Percentiles rank a stretch among this genome's conserved stretches.
These are phyloP conservation scores for Blakeslea trispora DNA, from an alignment of 371 early-diverging fungal species.

Conservation along the genomic window DNA sequence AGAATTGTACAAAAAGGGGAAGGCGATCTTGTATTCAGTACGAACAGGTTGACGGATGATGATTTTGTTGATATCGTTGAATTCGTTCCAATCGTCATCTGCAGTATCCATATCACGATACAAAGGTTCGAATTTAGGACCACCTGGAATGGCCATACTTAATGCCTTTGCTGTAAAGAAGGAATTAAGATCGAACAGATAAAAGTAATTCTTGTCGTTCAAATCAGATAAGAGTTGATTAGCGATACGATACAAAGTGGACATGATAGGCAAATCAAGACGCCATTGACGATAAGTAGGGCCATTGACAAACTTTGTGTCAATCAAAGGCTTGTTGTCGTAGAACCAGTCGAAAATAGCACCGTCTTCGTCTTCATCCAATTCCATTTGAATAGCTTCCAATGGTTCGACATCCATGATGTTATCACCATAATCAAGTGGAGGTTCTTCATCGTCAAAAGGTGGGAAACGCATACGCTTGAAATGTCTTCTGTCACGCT, in stretches of 20 bases:
- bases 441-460: slow-evolving; percentile 98
- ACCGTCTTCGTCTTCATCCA: slow-evolving; percentile 94
- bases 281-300: slow-evolving; percentile 92
- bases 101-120: slow-evolving; percentile 92
- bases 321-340: slow-evolving; percentile 92
- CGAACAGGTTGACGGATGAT: slow-evolving; percentile 97
- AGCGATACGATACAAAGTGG: slow-evolving; percentile 91
- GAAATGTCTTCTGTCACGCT: slow-evolving; percentile 96
- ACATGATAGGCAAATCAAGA: slow-evolving; percentile 91
- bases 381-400: slow-evolving; percentile 98
- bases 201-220: slow-evolving; percentile 94
- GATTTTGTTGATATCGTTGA: slow-evolving; percentile 99
- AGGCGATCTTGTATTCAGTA: slow-evolving; percentile 98
- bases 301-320: slow-evolving; percentile 87
- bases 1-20: slow-evolving; percentile 97
- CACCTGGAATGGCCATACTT: slow-evolving; percentile 99
- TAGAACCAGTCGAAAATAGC: slow-evolving; percentile 97
- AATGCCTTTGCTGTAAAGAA: slow-evolving; percentile 98
- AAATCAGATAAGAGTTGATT: slow-evolving; percentile 93
- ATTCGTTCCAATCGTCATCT: slow-evolving; percentile 99
- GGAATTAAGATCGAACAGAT: slow-evolving; percentile 91
- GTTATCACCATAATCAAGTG: slow-evolving; percentile 97
- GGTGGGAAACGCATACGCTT: slow-evolving; percentile 98
- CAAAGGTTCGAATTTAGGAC: slow-evolving; percentile 97
- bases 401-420: slow-evolving; percentile 96